Evolutionary conservation across 352 stramenopile species (phyloP).

Genomic region (Elongisporangium anandrum): DNA sequence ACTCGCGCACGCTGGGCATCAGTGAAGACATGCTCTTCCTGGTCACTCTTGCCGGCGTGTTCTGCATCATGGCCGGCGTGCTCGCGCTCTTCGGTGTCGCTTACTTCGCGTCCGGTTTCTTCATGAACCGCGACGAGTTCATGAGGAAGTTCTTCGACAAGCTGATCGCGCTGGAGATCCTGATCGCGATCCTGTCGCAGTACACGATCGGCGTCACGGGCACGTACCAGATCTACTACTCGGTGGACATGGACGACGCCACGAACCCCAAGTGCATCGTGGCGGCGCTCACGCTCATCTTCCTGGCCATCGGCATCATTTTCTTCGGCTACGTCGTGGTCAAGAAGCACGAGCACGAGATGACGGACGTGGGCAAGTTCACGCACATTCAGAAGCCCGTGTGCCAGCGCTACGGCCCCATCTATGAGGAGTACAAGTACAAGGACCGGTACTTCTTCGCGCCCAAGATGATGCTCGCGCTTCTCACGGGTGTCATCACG

Average conservation of each 20-base stretch:
- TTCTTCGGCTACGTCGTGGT: slow-evolving; percentile 74
- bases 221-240: slow-evolving; percentile 85
- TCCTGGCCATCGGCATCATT: slow-evolving; percentile 70
- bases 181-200: slow-evolving; percentile 76
- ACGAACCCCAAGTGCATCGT: slow-evolving; percentile 65
- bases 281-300: slow-evolving; percentile 51
- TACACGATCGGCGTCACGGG: slow-evolving; percentile 82
- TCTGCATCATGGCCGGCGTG: slow-evolving; percentile 66
- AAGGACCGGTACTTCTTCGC: slow-evolving; percentile 86
- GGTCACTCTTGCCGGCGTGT: slow-evolving; percentile 69
- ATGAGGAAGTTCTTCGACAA: slow-evolving; percentile 81
- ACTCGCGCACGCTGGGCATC: slow-evolving; percentile 66
- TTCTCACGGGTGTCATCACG: slow-evolving; percentile 54
- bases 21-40: slow-evolving; percentile 80
- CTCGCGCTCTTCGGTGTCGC: slow-evolving; percentile 56
- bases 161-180: slow-evolving; percentile 72
- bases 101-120: slow-evolving; percentile 46
- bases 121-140: slow-evolving; percentile 71
- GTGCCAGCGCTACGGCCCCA: slow-evolving; percentile 71
- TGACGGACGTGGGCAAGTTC: slow-evolving; percentile 70
- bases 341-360: slow-evolving; percentile 66
- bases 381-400: slow-evolving; percentile 81
- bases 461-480: slow-evolving; percentile 69
- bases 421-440: slow-evolving; percentile 89
- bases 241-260: slow-evolving; percentile 41